phyloP scores from a whole-genome alignment of 2,329 filamentous ascomycete species.

The Chrysoporthe puriensis region DNA sequence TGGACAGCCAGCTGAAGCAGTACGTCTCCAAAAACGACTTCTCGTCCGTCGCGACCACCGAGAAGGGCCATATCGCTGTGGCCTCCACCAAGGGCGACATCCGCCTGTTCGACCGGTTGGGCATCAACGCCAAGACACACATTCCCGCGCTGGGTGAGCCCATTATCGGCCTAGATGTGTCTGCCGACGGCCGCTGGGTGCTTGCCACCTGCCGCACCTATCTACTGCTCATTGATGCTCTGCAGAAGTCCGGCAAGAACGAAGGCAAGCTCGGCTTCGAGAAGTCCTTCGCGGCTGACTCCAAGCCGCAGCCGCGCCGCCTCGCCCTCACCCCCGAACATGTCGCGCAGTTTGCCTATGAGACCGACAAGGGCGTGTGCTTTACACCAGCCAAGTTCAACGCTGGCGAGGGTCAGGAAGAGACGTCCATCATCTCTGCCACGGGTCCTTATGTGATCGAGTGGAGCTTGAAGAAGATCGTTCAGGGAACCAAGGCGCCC shows the following conservation, averaged over 20 bases:
- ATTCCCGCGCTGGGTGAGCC: conserved; percentile 94
- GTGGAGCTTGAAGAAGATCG: conserved; percentile 91
- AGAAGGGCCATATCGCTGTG: conserved; percentile 95
- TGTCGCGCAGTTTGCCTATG: conserved; percentile 95
- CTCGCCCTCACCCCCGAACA: conserved; percentile 88
- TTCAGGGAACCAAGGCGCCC: conserved; percentile 79
- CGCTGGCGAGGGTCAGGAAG: conserved; percentile 75
- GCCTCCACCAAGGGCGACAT: conserved; percentile 98
- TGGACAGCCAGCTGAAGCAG: conserved; percentile 91
- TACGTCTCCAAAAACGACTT: conserved; percentile 98
- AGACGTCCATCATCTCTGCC: conserved; percentile 95
- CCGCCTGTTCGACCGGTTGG: conserved; percentile 91
- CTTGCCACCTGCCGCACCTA: conserved; percentile 94
- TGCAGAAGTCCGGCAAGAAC: conserved; percentile 93
- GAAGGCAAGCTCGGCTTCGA: conserved; percentile 98
- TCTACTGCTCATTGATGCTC: conserved; percentile 86
- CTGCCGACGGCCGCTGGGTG: conserved; percentile 93
- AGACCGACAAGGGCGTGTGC: conserved; percentile 81
- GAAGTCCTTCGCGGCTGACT: conserved; percentile 86
- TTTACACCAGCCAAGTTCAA: conserved; percentile 97
- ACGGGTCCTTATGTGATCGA: conserved; percentile 97
- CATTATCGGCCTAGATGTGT: conserved; percentile 93
- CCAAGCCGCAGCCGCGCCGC: conserved; percentile 90
- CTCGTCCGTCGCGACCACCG: conserved; percentile 89
- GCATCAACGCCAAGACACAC: conserved; percentile 96